Base-by-base conservation (phyloP, 1,284 basidiomycete genomes). In the Cryptococcus wingfieldii region DNA sequence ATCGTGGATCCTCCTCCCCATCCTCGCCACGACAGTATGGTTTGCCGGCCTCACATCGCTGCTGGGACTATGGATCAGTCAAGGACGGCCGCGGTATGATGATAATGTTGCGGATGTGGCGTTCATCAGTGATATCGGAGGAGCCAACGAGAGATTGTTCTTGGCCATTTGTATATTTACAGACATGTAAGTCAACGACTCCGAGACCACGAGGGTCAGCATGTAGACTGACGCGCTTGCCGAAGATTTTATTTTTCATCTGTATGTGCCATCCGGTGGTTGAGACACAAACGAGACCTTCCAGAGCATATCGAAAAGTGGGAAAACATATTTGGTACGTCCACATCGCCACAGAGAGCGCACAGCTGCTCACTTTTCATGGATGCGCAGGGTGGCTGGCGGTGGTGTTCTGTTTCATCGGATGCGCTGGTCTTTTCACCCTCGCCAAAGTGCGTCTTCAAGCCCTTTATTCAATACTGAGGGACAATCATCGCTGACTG, bases 101-200 rank as follows among this genome's bases (percentile, higher is more conserved):
- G 44, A 49, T 0, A 68, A 69, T 19, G 72, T 77, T 52, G 74
- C 76, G 0, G 62, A 49, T 8, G 62, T 80, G 3, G 77, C 78
- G 10, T 81, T 77, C 60, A 78, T 81, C 56, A 76, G 72, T 5
- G 75, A 80, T 58, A 74, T 79, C 10, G 79, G 79, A 4, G 79
- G 75, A 5, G 59, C 58, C 16, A 67, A 78, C 65, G 44, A 54
- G 51, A 65, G 60, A 7, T 59, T 79, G 5, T 80, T 80, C 64
- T 76, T 80, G 50, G 50, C 58, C 13, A 72, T 79, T 7, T 67
- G 64, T 42, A 47, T 53, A 19, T 13, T 53, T n/a, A 66, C 57
- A 18, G 48, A 52, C n/a, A n/a, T 60, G 59, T 57, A 38, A 55
- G 59, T 57, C 3, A n/a, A 5, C 8, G 18, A 10, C 10, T 50